A percentile compares a stretch with the other conserved stretches of the same genome.
Evolutionary conservation across 108 stramenopile species (phyloP).

Genomic region (Stephanodiscus minutulus): DNA sequence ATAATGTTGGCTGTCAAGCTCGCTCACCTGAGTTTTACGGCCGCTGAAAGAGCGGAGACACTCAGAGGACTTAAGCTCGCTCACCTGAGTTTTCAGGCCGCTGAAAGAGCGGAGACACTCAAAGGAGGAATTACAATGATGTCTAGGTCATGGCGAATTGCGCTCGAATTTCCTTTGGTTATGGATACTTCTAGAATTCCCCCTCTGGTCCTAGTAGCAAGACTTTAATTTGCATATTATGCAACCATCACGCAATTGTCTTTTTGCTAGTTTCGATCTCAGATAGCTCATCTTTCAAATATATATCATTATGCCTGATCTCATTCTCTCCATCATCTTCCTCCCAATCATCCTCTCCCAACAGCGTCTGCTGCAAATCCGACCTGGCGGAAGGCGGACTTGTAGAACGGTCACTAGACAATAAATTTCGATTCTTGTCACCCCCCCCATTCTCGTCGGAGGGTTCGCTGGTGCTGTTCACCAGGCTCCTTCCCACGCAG

Average conservation of each 20-base stretch:
- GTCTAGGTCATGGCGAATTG: no score
- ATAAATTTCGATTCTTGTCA: background rate
- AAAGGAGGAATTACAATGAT: no score
- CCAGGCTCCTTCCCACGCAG: slow-evolving; percentile 1
- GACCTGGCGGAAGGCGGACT: background rate
- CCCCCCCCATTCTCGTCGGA: background rate
- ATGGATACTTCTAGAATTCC: background rate
- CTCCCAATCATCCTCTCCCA: slow-evolving; percentile 7
- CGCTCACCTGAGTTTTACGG: no score
- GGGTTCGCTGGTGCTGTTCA: background rate
- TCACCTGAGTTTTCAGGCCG: no score
- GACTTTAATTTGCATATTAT: background rate
- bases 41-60: no score
- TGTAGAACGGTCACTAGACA: background rate
- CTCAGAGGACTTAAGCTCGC: no score
- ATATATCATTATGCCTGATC: background rate
- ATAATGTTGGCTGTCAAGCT: no score
- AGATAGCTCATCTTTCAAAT: background rate
- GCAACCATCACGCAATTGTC: background rate
- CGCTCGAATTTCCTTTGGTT: no score
- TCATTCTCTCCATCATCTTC: background rate
- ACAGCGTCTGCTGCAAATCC: background rate
- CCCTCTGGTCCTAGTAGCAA: background rate
- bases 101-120: no score
- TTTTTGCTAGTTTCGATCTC: background rate